Evolutionary conservation across 257 asterid genomes (phyloP), one percentile per base, ranked within the genome.

Genomic region (Leonotis leonurus): DNA sequence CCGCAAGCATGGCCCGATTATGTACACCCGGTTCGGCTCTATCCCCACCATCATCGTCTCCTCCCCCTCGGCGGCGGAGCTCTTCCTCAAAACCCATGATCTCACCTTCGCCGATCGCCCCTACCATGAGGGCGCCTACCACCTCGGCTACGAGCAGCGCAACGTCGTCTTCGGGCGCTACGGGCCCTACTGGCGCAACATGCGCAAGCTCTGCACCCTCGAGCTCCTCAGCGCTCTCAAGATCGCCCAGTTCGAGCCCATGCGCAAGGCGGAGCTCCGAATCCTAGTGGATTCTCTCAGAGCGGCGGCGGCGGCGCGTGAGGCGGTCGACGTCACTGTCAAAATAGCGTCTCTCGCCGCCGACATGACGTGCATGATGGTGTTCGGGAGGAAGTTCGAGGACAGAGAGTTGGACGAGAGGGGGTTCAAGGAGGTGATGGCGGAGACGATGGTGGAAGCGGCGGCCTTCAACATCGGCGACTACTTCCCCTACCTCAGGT

Each of bases 131-230:
- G 65, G 55, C 16, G 10, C 54, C 11, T 7, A 5, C 0, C 11
- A 33, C 1, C 1, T 33, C 8, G 8, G 10, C 26, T 67, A 67
- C 2, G 66, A 27, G 3, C 72, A 75, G 33, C 54, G 36, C 1
- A 26, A 71, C 32, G 0, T 76, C 4, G 24, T 32, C 8, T 50
- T 59, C 22, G 58, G 60, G 8, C 53, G 45, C 13, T 76, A 76
- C 60, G 73, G 75, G 27, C 62, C 79, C 3, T 73, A 65, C 56
- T 76, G 79, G 81, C 73, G 73, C 13, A 24, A 73, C 36, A 79
- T 75, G 73, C 74, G 77, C 0, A 79, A 69, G 2, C 74, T 72
- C 5, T 44, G 61, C 65, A 72, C 78, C 3, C 10, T 44, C 56
- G 20, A 76, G 60, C 71, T 73, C 13, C 69, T 80, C 39, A 73